Evolutionary conservation across 805 yeast genomes (phyloP).

Genomic region (Pichia cephalocereana): DNA sequence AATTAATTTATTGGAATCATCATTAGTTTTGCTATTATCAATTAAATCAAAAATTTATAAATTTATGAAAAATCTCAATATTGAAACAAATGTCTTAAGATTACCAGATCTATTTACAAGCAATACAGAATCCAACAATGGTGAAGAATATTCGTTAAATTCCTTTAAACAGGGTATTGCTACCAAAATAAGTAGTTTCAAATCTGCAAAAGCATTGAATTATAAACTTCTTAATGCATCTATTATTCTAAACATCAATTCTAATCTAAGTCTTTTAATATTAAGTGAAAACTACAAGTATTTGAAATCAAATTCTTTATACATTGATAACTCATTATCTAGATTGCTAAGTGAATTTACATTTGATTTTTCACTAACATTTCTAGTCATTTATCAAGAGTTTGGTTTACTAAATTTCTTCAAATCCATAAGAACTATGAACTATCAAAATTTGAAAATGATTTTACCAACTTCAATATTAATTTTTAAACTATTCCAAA

Average conservation of each 20-base stretch:
- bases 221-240: constrained; percentile 20
- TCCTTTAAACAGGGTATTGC: constrained; percentile 17
- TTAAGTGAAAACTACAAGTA: constrained; percentile 14
- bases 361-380: constrained; percentile 11
- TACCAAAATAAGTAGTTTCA: constrained; percentile 21
- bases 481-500: constrained; percentile 16
- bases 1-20: constrained; percentile 15
- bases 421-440: constrained; percentile 14
- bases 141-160: constrained; percentile 9
- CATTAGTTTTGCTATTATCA: constrained; percentile 27
- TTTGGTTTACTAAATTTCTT: constrained; percentile 34
- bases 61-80: constrained; percentile 12
- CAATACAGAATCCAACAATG: not conserved
- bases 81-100: constrained; percentile 12
- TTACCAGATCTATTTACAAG: constrained; percentile 1
- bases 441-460: constrained; percentile 14
- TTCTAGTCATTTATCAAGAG: constrained; percentile 22
- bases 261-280: constrained; percentile 16
- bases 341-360: constrained; percentile 8
- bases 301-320: constrained; percentile 1
- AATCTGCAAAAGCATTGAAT: constrained; percentile 18
- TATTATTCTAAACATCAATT: constrained; percentile 15
- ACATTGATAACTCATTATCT: constrained; percentile 9
- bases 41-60: constrained; percentile 25
- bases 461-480: constrained; percentile 17